Percentiles rank a stretch among this genome's conserved stretches.
Conservation (phyloP, 1,284 basidiomycete genomes). For the Cerrena zonata region DNA sequence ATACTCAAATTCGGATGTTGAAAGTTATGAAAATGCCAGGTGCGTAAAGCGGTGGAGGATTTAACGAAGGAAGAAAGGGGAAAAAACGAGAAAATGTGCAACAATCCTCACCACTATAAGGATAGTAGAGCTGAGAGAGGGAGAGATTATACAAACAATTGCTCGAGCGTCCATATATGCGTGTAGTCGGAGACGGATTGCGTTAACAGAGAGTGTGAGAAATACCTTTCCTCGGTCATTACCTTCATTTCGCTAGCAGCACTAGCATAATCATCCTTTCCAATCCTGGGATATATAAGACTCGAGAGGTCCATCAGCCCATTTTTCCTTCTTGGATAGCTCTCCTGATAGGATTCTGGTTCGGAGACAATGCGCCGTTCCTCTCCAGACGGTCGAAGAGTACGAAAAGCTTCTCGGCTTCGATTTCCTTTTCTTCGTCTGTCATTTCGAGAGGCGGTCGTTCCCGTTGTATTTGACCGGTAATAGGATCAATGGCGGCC, state of each 20-base stretch:
- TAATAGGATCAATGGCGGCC: conserved; percentile 73
- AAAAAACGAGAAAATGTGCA: neutral
- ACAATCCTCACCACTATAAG: no score
- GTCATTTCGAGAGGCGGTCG: conserved; percentile 56
- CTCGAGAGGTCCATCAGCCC: neutral
- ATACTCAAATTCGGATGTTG: neutral
- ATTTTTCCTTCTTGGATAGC: conserved; percentile 56
- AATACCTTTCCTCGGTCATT: no score
- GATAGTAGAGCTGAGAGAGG: no score
- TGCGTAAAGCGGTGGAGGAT: neutral
- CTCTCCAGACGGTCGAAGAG: conserved; percentile 83
- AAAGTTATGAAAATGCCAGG: neutral
- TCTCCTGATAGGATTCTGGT: conserved; percentile 68
- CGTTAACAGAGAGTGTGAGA: no score
- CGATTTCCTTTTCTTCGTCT: conserved; percentile 85
- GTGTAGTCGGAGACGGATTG: no score
- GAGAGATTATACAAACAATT: no score
- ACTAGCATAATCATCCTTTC: no score
- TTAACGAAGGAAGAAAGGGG: neutral
- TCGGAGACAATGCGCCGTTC: conserved; percentile 56
- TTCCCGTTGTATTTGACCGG: conserved; percentile 51
- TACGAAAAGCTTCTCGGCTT: conserved; percentile 84
- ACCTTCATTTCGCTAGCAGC: no score
- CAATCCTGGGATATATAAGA: no score
- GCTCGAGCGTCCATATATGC: no score